A percentile compares a stretch with the other conserved stretches of the same genome.
These are phyloP conservation scores for Lasiodiplodia citricola DNA, from an alignment of 2,329 filamentous ascomycete species.

Conservation along the genomic window DNA sequence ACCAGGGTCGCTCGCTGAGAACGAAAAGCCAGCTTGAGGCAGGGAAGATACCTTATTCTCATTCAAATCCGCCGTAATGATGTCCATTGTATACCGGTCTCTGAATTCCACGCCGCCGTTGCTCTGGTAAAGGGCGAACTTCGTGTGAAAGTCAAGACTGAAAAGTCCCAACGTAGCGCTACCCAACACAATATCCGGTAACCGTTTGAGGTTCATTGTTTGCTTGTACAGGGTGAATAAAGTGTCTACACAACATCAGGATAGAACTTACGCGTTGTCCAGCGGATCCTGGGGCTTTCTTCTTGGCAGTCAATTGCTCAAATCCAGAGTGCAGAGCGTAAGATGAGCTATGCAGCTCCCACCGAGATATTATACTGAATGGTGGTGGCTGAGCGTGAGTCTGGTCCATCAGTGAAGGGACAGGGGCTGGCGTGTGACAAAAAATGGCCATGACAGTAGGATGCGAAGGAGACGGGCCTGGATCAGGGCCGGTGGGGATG, in stretches of 20 bases:
- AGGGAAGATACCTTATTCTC: slow-evolving; percentile 70
- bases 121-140: slow-evolving; percentile 74
- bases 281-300: slow-evolving; percentile 54
- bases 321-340: slow-evolving; percentile 73
- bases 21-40: slow-evolving; percentile 78
- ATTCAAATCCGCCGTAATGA: slow-evolving; percentile 69
- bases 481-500: slow-evolving; percentile 69
- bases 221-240: slow-evolving; percentile 33
- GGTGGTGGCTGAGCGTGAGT: slow-evolving; percentile 67
- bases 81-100: slow-evolving; percentile 74
- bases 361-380: slow-evolving; percentile 79
- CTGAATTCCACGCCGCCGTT: slow-evolving; percentile 84
- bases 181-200: slow-evolving; percentile 70
- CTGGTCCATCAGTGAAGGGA: slow-evolving; percentile 41
- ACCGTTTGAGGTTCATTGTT: slow-evolving; percentile 54
- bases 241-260: slow-evolving; percentile 3
- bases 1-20: slow-evolving; percentile 70
- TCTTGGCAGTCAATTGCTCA: slow-evolving; percentile 72
- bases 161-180: slow-evolving; percentile 74
- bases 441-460: slow-evolving; percentile 76
- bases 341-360: slow-evolving; percentile 74
- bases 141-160: slow-evolving; percentile 70
- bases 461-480: slow-evolving; percentile 57
- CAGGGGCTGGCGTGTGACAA: slow-evolving; percentile 57
- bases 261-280: slow-evolving; percentile 5